Evolutionary conservation across 1,284 basidiomycete genomes (phyloP).

Genomic region (Pulchroboletus neoregius): DNA sequence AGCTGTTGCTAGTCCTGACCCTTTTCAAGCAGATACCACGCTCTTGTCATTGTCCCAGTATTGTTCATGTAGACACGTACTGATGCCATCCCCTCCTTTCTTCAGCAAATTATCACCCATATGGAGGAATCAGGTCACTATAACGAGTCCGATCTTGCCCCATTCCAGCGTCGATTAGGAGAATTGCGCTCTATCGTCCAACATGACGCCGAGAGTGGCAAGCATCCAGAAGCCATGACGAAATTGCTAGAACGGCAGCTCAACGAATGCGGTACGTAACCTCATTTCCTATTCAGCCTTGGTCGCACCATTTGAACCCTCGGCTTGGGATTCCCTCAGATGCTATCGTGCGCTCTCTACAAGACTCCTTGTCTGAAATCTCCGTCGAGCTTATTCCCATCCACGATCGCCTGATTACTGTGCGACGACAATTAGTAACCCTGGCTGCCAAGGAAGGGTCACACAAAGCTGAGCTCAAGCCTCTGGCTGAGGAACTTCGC

Average conservation of each 20-base stretch:
- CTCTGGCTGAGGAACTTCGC: conserved; percentile 87
- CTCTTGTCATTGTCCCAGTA: conserved; percentile 19
- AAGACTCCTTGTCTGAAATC: conserved; percentile 81
- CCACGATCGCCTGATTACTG: conserved; percentile 84
- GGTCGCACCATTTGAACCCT: conserved; percentile 8
- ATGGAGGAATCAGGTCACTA: conserved; percentile 94
- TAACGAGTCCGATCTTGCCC: conserved; percentile 83
- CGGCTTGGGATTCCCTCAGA: conserved; percentile 44
- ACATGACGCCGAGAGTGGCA: conserved; percentile 75
- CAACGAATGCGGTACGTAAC: conserved; percentile 80
- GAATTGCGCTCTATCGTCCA: conserved; percentile 83
- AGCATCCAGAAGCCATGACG: conserved; percentile 84
- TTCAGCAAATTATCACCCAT: conserved; percentile 87
- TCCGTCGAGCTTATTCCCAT: conserved; percentile 86
- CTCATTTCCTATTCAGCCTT: conserved; percentile 8
- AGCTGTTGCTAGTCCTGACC: conserved; percentile 25
- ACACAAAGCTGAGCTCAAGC: conserved; percentile 85
- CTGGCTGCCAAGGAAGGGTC: conserved; percentile 85
- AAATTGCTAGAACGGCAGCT: conserved; percentile 89
- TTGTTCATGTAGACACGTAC: conserved; percentile 25
- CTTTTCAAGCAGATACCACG: conserved; percentile 23
- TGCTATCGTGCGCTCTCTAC: conserved; percentile 68
- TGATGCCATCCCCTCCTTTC: conserved; percentile 21
- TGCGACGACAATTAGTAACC: conserved; percentile 86
- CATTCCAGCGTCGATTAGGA: conserved; percentile 76